Evolutionary conservation across 208 protist species (phyloP).

Genomic region (Endotrypanum monterogeii): DNA sequence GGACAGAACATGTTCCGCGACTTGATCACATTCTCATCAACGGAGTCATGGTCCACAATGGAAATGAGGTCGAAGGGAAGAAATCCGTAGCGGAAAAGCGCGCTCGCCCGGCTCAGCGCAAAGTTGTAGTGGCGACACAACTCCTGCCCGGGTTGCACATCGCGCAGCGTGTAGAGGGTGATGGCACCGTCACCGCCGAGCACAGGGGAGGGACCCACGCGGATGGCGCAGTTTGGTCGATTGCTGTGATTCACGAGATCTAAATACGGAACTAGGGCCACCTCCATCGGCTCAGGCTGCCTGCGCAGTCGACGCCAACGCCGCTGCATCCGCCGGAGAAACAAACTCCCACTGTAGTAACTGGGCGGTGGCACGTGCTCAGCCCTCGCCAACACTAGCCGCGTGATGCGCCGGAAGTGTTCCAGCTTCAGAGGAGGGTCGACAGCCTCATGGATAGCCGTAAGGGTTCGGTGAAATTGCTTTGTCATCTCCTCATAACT

Average conservation of each 20-base stretch:
- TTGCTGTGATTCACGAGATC: slow-evolving; percentile 92
- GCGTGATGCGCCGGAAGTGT: slow-evolving; percentile 80
- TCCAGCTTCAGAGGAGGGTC: slow-evolving; percentile 74
- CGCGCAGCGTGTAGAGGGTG: slow-evolving; percentile 73
- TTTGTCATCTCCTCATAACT: slow-evolving; percentile 87
- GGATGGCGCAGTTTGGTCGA: slow-evolving; percentile 75
- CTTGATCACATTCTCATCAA: slow-evolving; percentile 72
- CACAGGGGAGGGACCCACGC: slow-evolving; percentile 59
- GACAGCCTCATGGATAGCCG: slow-evolving; percentile 59
- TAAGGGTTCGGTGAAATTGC: slow-evolving; percentile 66
- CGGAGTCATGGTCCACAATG: slow-evolving; percentile 84
- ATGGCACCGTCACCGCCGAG: slow-evolving; percentile 60
- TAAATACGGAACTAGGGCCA: slow-evolving; percentile 76
- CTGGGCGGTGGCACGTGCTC: slow-evolving; percentile 75
- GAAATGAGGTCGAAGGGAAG: slow-evolving; percentile 91
- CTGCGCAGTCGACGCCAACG: slow-evolving; percentile 39
- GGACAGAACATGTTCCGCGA: slow-evolving; percentile 58
- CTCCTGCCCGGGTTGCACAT: slow-evolving; percentile 78
- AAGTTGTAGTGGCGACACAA: slow-evolving; percentile 94
- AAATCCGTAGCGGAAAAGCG: slow-evolving; percentile 91
- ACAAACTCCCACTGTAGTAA: slow-evolving; percentile 55
- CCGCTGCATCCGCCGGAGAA: slow-evolving; percentile 44
- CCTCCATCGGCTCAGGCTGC: slow-evolving; percentile 45
- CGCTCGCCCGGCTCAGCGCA: slow-evolving; percentile 69
- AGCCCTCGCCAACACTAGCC: slow-evolving; percentile 76